Evolutionary conservation across 768 basidiomycete genomes (phyloP), one percentile per base, ranked within the genome.

Genomic region (Leccinum incarnatum): DNA sequence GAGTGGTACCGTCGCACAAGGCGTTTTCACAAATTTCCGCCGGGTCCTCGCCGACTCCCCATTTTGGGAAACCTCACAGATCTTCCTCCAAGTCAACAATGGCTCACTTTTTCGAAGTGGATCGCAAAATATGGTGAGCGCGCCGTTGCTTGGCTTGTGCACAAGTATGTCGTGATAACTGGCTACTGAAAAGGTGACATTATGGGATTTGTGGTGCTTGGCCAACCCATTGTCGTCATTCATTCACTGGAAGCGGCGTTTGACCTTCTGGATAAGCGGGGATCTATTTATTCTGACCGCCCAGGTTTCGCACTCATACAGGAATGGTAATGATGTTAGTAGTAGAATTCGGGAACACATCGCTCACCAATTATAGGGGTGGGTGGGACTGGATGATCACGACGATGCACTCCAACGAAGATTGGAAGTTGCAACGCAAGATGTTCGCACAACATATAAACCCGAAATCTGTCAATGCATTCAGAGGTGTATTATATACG

Each of bases 381-480:
- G 56, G 56, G 5, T 57, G 56, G 56, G 56, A 57, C 17, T 57
- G 56, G 56, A 57, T 57, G 56, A 32, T 46, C 42, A 57, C 56
- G 40, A 52, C 56, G 9, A 27, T 52, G 56, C 56, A 32, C 23
- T 9, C 42, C 19, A 19, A 23, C 3, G 51, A 45, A 21, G 40
- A 50, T 25, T 57, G 56, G 56, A 57, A 57, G 17, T 25, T 32
- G 10, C 56, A 57, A 5, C 56, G 56, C 51, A 57, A 57, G 51
- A 52, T 57, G 30, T 46, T 57, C 10, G 17, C 30, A n/a, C 51
- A 46, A 29, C 42, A 57, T 3, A 25, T 57, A 4, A 57, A 57
- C 12, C 17, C 27, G 30, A 52, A 46, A 52, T 52, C 50, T 7
- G 0, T 57, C n/a, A 30, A 30, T 9, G 21, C 30, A 11, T 57